Conservation (phyloP, 192 early-diverging fungal genomes). For the Coemansia asiatica region DNA sequence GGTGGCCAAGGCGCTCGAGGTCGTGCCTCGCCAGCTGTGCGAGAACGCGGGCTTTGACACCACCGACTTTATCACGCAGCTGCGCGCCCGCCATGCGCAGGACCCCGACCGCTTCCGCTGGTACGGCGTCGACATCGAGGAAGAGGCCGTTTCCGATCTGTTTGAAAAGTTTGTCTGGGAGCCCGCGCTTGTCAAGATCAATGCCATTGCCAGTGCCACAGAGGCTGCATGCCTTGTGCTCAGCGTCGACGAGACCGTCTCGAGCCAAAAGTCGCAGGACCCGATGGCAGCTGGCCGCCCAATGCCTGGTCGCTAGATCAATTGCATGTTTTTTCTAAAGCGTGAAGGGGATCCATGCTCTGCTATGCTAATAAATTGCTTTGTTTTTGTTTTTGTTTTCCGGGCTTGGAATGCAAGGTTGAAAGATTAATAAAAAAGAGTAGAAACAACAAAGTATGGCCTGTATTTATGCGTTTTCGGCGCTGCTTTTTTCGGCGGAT, state of each 20-base stretch:
- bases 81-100: conserved; percentile 84
- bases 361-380: conserved; percentile 1
- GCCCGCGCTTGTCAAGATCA: conserved; percentile 96
- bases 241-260: conserved; percentile 96
- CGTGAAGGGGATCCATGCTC: too few species aligned
- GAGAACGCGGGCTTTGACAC: conserved; percentile 99
- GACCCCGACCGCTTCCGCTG: conserved; percentile 66
- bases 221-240: conserved; percentile 97
- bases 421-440: neutral
- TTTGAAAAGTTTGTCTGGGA: conserved; percentile 96
- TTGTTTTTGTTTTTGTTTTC: conserved; percentile 3
- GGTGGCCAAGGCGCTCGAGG: conserved; percentile 93
- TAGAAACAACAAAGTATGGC: neutral
- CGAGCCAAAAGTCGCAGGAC: conserved; percentile 83
- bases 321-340: too few species aligned
- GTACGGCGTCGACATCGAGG: conserved; percentile 90
- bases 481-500: conserved; percentile 37
- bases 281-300: conserved; percentile 58
- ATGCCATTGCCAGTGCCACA: conserved; percentile 87
- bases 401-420: neutral
- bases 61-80: conserved; percentile 95
- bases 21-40: conserved; percentile 97
- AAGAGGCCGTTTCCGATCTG: conserved; percentile 88
- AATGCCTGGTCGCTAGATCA: conserved; percentile 43
- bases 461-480: conserved; percentile 1